Percentiles rank a stretch among this genome's conserved stretches.
Conservation (phyloP, 352 stramenopile genomes). For the Phytopythium cucurbitacearum region DNA sequence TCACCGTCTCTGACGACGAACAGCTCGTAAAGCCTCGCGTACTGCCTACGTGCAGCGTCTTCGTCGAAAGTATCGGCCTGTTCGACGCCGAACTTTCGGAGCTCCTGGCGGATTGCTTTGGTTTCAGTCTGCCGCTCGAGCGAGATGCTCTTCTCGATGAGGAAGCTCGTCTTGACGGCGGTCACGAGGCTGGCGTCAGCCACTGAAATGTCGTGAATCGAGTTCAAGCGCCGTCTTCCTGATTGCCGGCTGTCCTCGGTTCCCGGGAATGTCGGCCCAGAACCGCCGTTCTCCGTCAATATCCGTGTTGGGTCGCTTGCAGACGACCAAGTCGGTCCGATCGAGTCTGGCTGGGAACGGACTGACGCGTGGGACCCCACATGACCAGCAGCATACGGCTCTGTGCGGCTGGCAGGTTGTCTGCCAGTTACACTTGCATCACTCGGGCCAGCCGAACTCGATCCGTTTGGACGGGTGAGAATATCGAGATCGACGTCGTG, state of each 20-base stretch:
- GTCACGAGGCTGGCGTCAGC: conserved; percentile 52
- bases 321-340: too few species aligned
- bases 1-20: conserved; percentile 69
- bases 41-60: conserved; percentile 28
- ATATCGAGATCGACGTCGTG: background rate
- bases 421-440: too few species aligned
- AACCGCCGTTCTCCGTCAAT: too few species aligned
- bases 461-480: too few species aligned
- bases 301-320: too few species aligned
- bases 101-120: conserved; percentile 30
- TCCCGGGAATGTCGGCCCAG: too few species aligned
- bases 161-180: conserved; percentile 47
- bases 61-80: conserved; percentile 6
- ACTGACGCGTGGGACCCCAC: too few species aligned
- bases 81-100: conserved; percentile 60
- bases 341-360: too few species aligned
- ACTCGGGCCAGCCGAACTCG: too few species aligned
- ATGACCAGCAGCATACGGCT: too few species aligned
- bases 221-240: conserved; percentile 15
- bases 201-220: conserved; percentile 51
- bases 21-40: conserved; percentile 52
- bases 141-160: conserved; percentile 71
- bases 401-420: too few species aligned
- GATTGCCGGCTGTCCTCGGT: background rate
- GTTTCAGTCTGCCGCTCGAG: conserved; percentile 43